Conservation (phyloP, 2,329 filamentous ascomycete species). For the Nemania sp. region DNA sequence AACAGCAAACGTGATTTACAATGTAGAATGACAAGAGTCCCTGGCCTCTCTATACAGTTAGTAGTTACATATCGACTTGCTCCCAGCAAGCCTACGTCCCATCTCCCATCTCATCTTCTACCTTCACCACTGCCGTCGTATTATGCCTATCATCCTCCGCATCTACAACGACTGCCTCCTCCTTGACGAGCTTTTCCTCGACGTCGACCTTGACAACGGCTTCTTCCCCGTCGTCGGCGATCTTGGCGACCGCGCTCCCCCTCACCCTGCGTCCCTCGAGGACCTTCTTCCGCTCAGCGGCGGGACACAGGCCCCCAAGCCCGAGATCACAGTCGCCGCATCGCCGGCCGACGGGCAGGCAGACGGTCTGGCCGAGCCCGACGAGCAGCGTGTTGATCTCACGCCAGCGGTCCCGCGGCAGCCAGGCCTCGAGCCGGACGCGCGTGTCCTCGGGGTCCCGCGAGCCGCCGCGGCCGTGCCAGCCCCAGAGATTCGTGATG, state of each 20-base stretch:
- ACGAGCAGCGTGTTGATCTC: constrained; percentile 92
- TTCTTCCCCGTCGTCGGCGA: constrained; percentile 31
- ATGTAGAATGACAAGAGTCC: neutral
- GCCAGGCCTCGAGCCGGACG: constrained; percentile 75
- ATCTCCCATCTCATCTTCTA: neutral
- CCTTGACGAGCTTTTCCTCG: constrained; percentile 7
- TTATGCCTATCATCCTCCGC: neutral
- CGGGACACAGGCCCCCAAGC: constrained; percentile 73
- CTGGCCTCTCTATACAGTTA: neutral
- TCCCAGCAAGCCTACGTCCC: neutral
- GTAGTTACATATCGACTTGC: neutral
- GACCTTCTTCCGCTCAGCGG: constrained; percentile 69
- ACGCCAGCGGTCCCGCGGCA: constrained; percentile 84
- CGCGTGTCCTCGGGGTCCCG: constrained; percentile 83
- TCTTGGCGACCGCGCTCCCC: constrained; percentile 39
- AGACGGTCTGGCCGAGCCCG: constrained; percentile 85
- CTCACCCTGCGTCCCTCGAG: constrained; percentile 58
- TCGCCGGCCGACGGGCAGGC: constrained; percentile 74
- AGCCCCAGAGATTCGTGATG: constrained; percentile 93
- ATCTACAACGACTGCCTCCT: constrained; percentile 16
- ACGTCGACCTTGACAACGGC: constrained; percentile 31
- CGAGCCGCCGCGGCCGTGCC: constrained; percentile 64
- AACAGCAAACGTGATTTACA: neutral
- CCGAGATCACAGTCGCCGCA: constrained; percentile 89
- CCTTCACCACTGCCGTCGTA: neutral